Evolutionary conservation across 164 flowering plant genomes (phyloP).

Genomic region (Euptelea pleiosperma): DNA sequence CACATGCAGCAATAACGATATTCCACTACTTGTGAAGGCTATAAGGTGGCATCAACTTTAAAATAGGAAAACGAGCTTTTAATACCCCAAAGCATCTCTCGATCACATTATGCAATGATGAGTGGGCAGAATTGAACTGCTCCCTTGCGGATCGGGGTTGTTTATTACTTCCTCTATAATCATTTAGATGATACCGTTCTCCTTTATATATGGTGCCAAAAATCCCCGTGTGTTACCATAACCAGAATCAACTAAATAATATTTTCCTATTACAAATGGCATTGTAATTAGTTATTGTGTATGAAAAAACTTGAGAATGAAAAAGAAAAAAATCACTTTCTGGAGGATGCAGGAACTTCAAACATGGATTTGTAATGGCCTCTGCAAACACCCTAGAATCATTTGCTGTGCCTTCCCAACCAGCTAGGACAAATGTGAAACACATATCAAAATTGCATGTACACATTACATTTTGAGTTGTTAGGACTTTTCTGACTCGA

Average conservation of each 20-base stretch:
- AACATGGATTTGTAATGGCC: too few relatives aligned
- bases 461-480: too few relatives aligned
- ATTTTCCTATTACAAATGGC: neutral
- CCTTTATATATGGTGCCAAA: conserved; percentile 1
- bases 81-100: conserved; percentile 3
- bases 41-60: neutral
- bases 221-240: neutral
- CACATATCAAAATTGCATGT: too few relatives aligned
- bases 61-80: conserved; percentile 3
- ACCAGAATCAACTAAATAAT: neutral
- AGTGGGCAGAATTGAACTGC: neutral
- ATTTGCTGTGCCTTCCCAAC: too few relatives aligned
- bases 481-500: too few relatives aligned
- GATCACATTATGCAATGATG: neutral
- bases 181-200: neutral
- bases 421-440: too few relatives aligned
- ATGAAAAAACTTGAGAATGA: too few relatives aligned
- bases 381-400: too few relatives aligned
- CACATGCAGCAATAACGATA: neutral
- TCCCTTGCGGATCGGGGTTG: neutral
- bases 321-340: too few relatives aligned
- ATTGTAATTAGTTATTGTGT: too few relatives aligned
- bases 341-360: too few relatives aligned
- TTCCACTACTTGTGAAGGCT: neutral
- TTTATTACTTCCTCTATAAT: neutral